Conservation (phyloP, 176 grass and related monocot genomes). For the Eragrostis nindensis region DNA sequence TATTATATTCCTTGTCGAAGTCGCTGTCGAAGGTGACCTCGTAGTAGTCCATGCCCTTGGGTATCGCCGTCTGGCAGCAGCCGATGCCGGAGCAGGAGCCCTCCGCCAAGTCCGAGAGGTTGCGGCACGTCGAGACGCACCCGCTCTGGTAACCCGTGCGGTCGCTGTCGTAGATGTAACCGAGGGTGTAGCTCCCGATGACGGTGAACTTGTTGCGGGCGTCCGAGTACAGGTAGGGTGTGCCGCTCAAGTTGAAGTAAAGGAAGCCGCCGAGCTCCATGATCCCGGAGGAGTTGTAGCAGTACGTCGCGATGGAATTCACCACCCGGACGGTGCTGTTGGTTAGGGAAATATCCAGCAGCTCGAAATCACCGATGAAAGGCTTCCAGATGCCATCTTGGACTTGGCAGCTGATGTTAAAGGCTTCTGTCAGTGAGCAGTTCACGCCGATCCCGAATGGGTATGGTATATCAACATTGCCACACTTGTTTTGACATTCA, state of each 20-base stretch:
- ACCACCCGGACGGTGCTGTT: not conserved
- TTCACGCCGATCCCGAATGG: conserved; percentile 46
- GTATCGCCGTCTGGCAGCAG: conserved; percentile 48
- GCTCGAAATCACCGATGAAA: not conserved
- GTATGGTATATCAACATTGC: conserved; percentile 36
- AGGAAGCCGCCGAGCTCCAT: not conserved
- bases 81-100: conserved; percentile 42
- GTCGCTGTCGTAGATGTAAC: not conserved
- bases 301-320: not conserved
- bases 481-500: conserved; percentile 37
- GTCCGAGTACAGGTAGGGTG: conserved; percentile 13
- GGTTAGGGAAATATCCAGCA: conserved; percentile 12
- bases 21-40: accelerated
- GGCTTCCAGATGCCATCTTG: not conserved
- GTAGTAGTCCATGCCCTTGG: not conserved
- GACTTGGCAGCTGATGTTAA: not conserved
- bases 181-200: conserved; percentile 44
- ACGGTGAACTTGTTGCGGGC: conserved; percentile 48
- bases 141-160: not conserved
- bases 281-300: not conserved
- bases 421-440: conserved; percentile 3
- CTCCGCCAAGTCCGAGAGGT: not conserved
- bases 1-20: not conserved
- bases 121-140: conserved; percentile 35
- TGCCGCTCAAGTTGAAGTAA: accelerated